Base-by-base conservation (phyloP, 1,139 yeast species). In the Saccharomyces hybrid region DNA sequence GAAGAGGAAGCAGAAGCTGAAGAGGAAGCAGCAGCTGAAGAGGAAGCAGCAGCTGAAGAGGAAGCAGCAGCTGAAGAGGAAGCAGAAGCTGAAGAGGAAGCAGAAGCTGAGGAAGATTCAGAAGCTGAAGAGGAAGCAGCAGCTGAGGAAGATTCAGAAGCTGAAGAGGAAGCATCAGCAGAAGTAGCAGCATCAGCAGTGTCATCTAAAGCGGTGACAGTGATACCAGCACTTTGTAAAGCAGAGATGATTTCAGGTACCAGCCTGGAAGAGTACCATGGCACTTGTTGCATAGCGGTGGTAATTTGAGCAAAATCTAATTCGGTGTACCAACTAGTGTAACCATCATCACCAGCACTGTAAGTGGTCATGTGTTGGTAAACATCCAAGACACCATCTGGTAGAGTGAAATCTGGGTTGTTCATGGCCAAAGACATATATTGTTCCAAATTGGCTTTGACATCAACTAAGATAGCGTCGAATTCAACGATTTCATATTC, bases 321-420 rank as follows among this genome's bases (percentile, higher is more conserved):
- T 31, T 49, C 48, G 31, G 48, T 50, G 55, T 49, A 53, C 44
- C 38, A 46, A 29, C 38, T 38, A 19, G 53, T 51, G 53, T 51
- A 51, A 31, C 48, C 38, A 46, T 72, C 73, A 57, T 76, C 78
- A 26, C 77, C 75, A 6, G 44, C 26, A 16, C 26, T 24, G 64
- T 74, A 75, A 48, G 78, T 75, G 51, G 64, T 60, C 53, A 70
- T 69, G 50, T 64, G 66, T 55, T 64, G 64, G 61, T 71, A 75
- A 12, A 75, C 58, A 34, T 64, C 59, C 51, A 75, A 57, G 47
- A 76, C 66, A 55, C 63, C 71, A 7, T 66, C 58, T 52, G 73
- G 71, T 52, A 69, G 57, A 42, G 61, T 68, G 47, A 62, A 61
- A 34, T 54, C 54, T 32, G 64, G 53, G 41, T 61, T 48, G 56